Base-by-base conservation (phyloP, 148 eudicot genomes). In the Drosera capensis region DNA sequence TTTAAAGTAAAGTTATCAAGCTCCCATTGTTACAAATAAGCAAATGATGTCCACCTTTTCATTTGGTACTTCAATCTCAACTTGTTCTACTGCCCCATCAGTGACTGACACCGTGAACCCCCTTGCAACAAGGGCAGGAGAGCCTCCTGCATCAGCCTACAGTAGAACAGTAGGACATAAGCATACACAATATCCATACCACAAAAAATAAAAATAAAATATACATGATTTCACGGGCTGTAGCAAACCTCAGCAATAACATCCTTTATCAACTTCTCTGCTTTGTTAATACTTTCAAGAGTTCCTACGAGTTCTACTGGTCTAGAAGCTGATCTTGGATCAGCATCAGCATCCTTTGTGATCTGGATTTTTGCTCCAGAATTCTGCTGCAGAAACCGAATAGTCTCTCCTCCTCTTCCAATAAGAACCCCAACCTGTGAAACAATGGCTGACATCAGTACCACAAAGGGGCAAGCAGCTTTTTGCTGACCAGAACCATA, bases 131-230 rank as follows among this genome's bases (percentile, higher is more conserved):
- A 90, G 95, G 43, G 99, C 57, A 36, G 99, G 99, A 24, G 99
- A 84, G 25, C 95, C 99, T 30, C 99, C 99, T 28, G 95, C 99
- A 63, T 90, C 95, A 58, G 99, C 99, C 99, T 84, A 66, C 38
- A 64, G 29, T 31, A 46, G 14, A 11, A 40, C 9, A 0, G 29
- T 15, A 36, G 36, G 23, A 18, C 20, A 38, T 34, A 3, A 5
- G 9, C 23, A 21, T 14, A 25, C 19, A 14, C 43, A 1, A 39
- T 19, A 14, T 18, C 12, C 4, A 39, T 19, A 14, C 18, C 12
- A 39, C 11, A 12, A 15, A 9, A 23, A 25, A 12, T 8, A n/a
- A 26, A 20, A 13, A 42, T 46, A 11, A 39, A 12, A 30, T 13
- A 0, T 28, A 47, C 21, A 23, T n/a, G n/a, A 9, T 34, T 25